These are phyloP conservation scores for Trypanosoma boissoni DNA, from an alignment of 208 protist genomes.

Conservation along the genomic window DNA sequence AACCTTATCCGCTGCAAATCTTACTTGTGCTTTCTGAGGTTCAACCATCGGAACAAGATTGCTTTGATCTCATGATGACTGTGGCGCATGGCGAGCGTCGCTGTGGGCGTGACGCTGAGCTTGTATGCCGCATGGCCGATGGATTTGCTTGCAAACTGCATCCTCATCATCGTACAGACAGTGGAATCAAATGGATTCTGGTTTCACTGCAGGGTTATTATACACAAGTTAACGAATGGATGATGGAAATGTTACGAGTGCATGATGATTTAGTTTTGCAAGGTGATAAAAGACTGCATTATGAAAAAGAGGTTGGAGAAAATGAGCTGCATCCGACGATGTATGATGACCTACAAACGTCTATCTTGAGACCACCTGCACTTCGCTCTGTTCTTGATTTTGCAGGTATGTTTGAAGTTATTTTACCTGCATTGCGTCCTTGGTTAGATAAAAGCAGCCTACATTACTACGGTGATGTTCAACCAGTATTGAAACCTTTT, in stretches of 20 bases:
- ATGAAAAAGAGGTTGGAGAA: neutral
- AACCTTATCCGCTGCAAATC: slow-evolving; percentile 14
- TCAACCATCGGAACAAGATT: slow-evolving; percentile 7
- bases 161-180: slow-evolving; percentile 3
- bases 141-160: slow-evolving; percentile 22
- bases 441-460: slow-evolving; percentile 20
- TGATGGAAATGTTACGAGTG: slow-evolving; percentile 12
- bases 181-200: slow-evolving; percentile 10
- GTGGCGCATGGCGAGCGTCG: slow-evolving; percentile 13
- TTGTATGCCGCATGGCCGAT: slow-evolving; percentile 18
- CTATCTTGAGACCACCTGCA: slow-evolving; percentile 1
- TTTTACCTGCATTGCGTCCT: slow-evolving; percentile 21
- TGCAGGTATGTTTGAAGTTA: slow-evolving; percentile 22
- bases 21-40: slow-evolving; percentile 11
- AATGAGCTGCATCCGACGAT: neutral
- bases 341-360: neutral
- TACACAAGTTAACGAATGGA: slow-evolving; percentile 11
- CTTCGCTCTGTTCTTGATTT: slow-evolving; percentile 36
- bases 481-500: slow-evolving; percentile 14
- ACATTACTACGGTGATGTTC: slow-evolving; percentile 30
- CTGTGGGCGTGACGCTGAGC: slow-evolving; percentile 14
- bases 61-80: slow-evolving; percentile 24
- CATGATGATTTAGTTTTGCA: slow-evolving; percentile 8
- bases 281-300: neutral
- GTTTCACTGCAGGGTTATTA: slow-evolving; percentile 9